Evolutionary conservation across 2,329 filamentous ascomycete species (phyloP), one percentile per base, ranked within the genome.

Genomic region (Alternaria sp.): DNA sequence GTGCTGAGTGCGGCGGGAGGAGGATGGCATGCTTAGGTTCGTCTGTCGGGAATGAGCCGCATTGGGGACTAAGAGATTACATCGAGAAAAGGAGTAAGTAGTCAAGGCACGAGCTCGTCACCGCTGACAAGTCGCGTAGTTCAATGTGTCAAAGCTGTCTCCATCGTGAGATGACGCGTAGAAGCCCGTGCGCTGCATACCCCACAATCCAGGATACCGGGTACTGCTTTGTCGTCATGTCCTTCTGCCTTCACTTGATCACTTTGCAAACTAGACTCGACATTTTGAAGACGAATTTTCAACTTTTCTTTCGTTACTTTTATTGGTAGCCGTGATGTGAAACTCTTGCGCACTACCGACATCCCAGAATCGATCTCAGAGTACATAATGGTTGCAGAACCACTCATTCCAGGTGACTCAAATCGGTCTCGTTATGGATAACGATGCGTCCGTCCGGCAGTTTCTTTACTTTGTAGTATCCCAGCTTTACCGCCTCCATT

Each of bases 1-100:
- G 47, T 58, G 62, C 51, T 59, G 59, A 52, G 54, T 64, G 57
- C 57, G 72, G 56, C 46, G 65, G 56, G 67, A 51, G 25, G 68
- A 58, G 40, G 57, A 65, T 4, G 63, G 32, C 69, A 69, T 70
- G 46, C 51, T 51, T 65, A 60, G 65, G 17, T 58, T 53, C n/a
- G 50, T 50, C 26, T 32, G 21, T 36, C 13, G 6, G 44, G 25
- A 49, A 23, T 28, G 44, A 43, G 26, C 44, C 28, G 52, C 51
- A 63, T 49, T 17, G 32, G 6, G 17, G n/a, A 30, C 44, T 10
- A 26, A 51, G 26, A 17, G 43, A 19, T 65, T 28, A 59, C 55
- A 59, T 65, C n/a, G 46, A 47, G 36, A 30, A 52, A 9, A 30
- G 8, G 25, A 17, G 17, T n/a, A 13, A 23, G 7, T 21, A 40